Evolutionary conservation across 2,329 filamentous ascomycete genomes (phyloP), one percentile per base, ranked within the genome.

Genomic region (Rugonectria rugulosa): DNA sequence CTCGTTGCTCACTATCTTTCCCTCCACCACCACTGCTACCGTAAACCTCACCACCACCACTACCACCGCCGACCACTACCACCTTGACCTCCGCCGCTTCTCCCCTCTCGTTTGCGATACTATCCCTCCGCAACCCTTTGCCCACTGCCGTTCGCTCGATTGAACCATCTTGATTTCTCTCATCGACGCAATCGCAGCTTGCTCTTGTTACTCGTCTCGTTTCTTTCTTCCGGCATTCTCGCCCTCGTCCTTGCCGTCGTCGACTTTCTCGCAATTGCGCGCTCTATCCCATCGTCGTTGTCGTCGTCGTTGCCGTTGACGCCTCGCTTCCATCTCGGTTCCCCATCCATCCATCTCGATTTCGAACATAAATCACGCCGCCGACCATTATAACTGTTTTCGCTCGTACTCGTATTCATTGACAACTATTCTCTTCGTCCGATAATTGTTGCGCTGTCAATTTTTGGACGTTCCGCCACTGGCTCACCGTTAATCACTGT

Each of bases 241-340:
- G 51, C 48, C 53, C 51, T 55, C 48, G 47, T 40, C 50, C 48
- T 57, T 40, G 40, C 24, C 41, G 49, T 34, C 63, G 41, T 34
- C 63, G 41, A 60, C 58, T 27, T 29, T 47, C 52, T 50, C 49
- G 41, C 43, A 48, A 52, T 58, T 57, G 60, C 56, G 62, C 57
- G 50, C 53, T 40, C 23, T 32, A 50, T 37, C 31, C 19, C 26
- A 21, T n/a, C n/a, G n/a, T n/a, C n/a, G n/a, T n/a, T n/a, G n/a
- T n/a, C n/a, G n/a, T n/a, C n/a, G n/a, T n/a, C n/a, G 21, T 31
- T 21, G 24, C 34, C 42, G 32, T 37, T 19, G 23, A 38, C 37
- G n/a, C 21, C 24, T 49, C 42, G 24, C 38, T 38, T 29, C 31
- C 44, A 37, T 51, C 46, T 50, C 34, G 45, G 38, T 46, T 45